Evolutionary conservation across 306 rosid genomes (phyloP), one percentile per base, ranked within the genome.

Genomic region (Lathyrus oleraceus): DNA sequence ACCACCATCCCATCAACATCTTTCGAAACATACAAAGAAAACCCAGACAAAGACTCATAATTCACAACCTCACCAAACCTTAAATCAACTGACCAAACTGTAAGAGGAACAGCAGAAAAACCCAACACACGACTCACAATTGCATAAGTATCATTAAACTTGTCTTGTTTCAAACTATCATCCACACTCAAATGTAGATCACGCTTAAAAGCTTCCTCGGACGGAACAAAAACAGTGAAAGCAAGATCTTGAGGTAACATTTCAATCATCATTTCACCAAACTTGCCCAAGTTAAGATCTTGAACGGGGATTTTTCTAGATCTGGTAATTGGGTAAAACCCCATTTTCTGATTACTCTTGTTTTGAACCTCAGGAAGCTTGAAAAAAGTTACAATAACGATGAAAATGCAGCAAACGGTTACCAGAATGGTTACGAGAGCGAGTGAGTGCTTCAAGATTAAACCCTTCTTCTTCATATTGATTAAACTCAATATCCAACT

Each of bases 241-340:
- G 88, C 79, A 51, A 94, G 96, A 84, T 87, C 97, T 32, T 80
- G 84, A 15, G 97, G 96, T 79, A 94, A 73, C 96, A 90, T 88
- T 36, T 85, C 84, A 38, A 90, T 10, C 97, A 90, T 94, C 89
- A 90, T 90, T 77, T 80, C 83, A 11, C 92, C 96, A 19, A 90
- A 82, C 67, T 72, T 81, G 0, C 92, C 82, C 23, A 77, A 68
- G 4, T 36, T 65, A 3, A 28, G 62, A 67, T 78, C 63, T 38
- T 79, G 53, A 2, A 8, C 6, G 1, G 82, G 38, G 47, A 73
- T 14, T 73, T 73, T 81, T 23, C 79, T 80, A 61, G 67, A 71
- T 53, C 65, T 77, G 51, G 71, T 56, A 8, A 61, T 53, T 60
- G 45, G 82, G 58, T 84, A 1, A 66, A 71, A 74, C 70, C 81